phyloP scores from a whole-genome alignment of 2,329 filamentous ascomycete genomes.

The Colletotrichum abscissum region DNA sequence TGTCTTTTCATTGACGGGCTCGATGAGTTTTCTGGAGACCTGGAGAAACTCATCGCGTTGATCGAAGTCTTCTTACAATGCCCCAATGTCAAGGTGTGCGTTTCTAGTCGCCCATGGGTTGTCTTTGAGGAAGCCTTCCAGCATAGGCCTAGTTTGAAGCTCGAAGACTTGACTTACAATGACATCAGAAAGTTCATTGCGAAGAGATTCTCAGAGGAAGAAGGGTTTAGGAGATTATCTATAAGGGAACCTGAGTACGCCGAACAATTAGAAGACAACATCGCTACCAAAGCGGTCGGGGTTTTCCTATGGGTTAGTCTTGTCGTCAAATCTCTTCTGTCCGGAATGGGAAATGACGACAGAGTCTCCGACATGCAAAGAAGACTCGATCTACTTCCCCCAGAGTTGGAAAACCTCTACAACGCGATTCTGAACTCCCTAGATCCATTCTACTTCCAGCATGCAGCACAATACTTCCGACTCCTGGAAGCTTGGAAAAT shows the following conservation, averaged over 20 bases:
- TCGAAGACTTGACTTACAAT: constrained; percentile 35
- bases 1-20: constrained; percentile 42
- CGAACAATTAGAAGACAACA: constrained; percentile 4
- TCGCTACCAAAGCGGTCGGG: constrained; percentile 27
- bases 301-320: constrained; percentile 39
- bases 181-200: constrained; percentile 36
- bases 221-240: background rate
- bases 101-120: constrained; percentile 44
- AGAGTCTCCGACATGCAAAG: constrained; percentile 12
- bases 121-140: constrained; percentile 37
- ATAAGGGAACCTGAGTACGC: background rate
- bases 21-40: constrained; percentile 39
- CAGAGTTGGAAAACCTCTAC: constrained; percentile 33
- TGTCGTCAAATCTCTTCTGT: constrained; percentile 29
- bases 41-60: constrained; percentile 10
- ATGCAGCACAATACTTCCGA: background rate
- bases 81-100: constrained; percentile 42
- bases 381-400: constrained; percentile 30
- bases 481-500: background rate
- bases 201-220: background rate
- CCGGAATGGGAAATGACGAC: constrained; percentile 30
- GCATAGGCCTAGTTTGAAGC: background rate
- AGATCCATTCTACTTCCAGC: background rate
- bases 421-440: background rate
- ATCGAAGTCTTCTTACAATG: constrained; percentile 11